These are phyloP conservation scores for Leishmania major DNA, from an alignment of 208 protist species.

Conservation along the genomic window DNA sequence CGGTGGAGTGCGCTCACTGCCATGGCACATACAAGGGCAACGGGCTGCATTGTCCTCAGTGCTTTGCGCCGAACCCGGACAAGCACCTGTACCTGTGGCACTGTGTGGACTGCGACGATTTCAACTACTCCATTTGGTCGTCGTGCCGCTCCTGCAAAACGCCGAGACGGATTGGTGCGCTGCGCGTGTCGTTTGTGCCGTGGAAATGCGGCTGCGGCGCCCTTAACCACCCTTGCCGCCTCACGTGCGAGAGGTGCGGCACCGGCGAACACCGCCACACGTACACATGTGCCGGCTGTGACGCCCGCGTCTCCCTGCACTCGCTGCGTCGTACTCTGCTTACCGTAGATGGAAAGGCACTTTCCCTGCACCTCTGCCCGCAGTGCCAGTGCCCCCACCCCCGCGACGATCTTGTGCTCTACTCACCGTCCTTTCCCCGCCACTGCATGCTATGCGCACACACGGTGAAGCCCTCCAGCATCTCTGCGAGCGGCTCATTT, in stretches of 20 bases:
- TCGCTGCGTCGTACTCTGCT: slow-evolving; percentile 10
- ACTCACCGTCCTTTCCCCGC: slow-evolving; percentile 45
- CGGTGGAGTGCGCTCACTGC: slow-evolving; percentile 43
- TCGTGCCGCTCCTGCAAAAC: slow-evolving; percentile 59
- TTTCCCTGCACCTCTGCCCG: slow-evolving; percentile 56
- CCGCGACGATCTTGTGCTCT: slow-evolving; percentile 59
- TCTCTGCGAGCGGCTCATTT: slow-evolving; percentile 24
- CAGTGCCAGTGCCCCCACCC: slow-evolving; percentile 62
- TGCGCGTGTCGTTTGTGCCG: slow-evolving; percentile 51
- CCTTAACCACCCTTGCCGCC: slow-evolving; percentile 57
- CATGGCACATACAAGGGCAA: slow-evolving; percentile 34
- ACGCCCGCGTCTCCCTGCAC: slow-evolving; percentile 9
- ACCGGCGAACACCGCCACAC: slow-evolving; percentile 15
- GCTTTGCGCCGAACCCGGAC: slow-evolving; percentile 43
- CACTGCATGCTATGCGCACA: slow-evolving; percentile 73
- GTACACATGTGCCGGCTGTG: slow-evolving; percentile 63
- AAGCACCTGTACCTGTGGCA: slow-evolving; percentile 64
- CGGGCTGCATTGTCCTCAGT: slow-evolving; percentile 62
- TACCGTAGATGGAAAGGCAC: slow-evolving; percentile 4
- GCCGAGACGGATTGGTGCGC: slow-evolving; percentile 30
- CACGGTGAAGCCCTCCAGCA: slow-evolving; percentile 21
- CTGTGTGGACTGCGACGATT: slow-evolving; percentile 56
- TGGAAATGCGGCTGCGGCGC: slow-evolving; percentile 77
- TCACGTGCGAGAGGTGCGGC: slow-evolving; percentile 46
- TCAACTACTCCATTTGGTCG: slow-evolving; percentile 73